phyloP scores from a whole-genome alignment of 805 yeast genomes.

The Starmerella scarabaei region DNA sequence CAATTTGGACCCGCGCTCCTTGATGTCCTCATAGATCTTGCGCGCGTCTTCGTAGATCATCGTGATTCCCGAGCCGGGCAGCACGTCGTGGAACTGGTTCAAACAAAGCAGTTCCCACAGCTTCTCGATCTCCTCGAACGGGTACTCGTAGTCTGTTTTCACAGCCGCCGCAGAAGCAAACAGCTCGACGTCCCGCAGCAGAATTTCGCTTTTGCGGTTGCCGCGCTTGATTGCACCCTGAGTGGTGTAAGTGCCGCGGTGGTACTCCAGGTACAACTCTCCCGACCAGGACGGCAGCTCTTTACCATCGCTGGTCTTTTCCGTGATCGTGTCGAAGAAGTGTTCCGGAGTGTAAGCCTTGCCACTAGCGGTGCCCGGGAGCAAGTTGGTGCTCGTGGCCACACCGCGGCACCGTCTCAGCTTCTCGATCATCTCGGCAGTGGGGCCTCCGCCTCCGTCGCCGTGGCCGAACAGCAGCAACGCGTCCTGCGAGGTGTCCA shows the following conservation, averaged over 20 bases:
- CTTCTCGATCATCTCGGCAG: slow-evolving; percentile 84
- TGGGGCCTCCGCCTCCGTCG: slow-evolving; percentile 99
- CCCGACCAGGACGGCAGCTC: slow-evolving; percentile 81
- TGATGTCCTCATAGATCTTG: slow-evolving; percentile 54
- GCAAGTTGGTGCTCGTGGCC: slow-evolving; percentile 50
- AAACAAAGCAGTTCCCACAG: slow-evolving; percentile 82
- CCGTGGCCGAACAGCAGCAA: slow-evolving; percentile 82
- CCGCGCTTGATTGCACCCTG: slow-evolving; percentile 76
- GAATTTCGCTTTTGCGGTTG: slow-evolving; percentile 63
- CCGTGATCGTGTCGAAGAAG: slow-evolving; percentile 55
- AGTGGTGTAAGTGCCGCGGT: slow-evolving; percentile 92
- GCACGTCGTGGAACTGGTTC: slow-evolving; percentile 95
- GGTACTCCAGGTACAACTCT: slow-evolving; percentile 86
- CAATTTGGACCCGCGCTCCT: slow-evolving; percentile 41
- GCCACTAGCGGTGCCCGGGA: slow-evolving; percentile 75
- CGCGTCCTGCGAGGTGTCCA: slow-evolving; percentile 68
- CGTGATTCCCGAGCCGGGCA: slow-evolving; percentile 93
- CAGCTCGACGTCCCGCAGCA: slow-evolving; percentile 75
- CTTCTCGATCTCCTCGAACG: slow-evolving; percentile 48
- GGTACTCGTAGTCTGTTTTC: slow-evolving; percentile 48
- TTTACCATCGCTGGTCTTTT: slow-evolving; percentile 50
- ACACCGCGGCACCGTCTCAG: slow-evolving; percentile 83
- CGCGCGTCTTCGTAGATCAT: slow-evolving; percentile 86
- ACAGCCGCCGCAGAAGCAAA: slow-evolving; percentile 64
- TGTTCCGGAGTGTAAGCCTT: slow-evolving; percentile 49